Percentiles rank a stretch among this genome's conserved stretches.
Evolutionary conservation across 2,329 filamentous ascomycete genomes (phyloP).

Genomic region (Ophiostoma ips): DNA sequence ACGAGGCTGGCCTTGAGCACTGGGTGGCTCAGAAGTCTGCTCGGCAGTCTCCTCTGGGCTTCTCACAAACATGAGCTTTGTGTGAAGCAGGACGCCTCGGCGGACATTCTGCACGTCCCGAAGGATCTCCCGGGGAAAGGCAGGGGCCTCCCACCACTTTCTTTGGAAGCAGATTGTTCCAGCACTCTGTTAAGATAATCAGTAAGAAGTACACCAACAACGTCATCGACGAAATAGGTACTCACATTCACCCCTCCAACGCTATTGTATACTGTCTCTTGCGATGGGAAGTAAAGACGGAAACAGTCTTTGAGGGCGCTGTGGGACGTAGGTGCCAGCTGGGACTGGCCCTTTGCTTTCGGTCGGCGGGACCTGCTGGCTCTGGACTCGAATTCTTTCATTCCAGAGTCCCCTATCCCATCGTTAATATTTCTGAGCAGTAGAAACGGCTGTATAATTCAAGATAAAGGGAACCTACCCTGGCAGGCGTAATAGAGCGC

Average conservation of each 20-base stretch:
- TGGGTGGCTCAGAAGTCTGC: too few species aligned
- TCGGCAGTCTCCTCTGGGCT: background rate
- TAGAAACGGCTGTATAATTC: too few species aligned
- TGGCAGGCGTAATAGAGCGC: constrained; percentile 41
- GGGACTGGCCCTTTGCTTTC: constrained; percentile 16
- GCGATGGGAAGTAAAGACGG: constrained; percentile 69
- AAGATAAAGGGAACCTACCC: constrained; percentile 24
- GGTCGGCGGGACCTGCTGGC: constrained; percentile 15
- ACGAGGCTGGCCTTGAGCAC: background rate
- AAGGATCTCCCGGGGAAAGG: constrained; percentile 59
- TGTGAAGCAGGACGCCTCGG: constrained; percentile 69
- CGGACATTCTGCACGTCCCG: constrained; percentile 63
- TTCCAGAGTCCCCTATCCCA: constrained; percentile 26
- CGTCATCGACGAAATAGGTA: constrained; percentile 6
- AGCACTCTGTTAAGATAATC: constrained; percentile 36
- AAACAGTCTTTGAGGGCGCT: constrained; percentile 29
- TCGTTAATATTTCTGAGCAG: background rate
- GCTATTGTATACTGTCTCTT: constrained; percentile 51
- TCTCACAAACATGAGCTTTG: constrained; percentile 52
- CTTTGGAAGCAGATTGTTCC: constrained; percentile 72
- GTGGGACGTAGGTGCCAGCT: background rate
- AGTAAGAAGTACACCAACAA: background rate
- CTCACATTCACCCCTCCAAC: constrained; percentile 46
- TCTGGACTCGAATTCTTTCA: constrained; percentile 31
- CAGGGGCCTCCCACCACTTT: constrained; percentile 54